Base-by-base conservation (phyloP, 305 asterid species). In the Fraxinus latifolia region DNA sequence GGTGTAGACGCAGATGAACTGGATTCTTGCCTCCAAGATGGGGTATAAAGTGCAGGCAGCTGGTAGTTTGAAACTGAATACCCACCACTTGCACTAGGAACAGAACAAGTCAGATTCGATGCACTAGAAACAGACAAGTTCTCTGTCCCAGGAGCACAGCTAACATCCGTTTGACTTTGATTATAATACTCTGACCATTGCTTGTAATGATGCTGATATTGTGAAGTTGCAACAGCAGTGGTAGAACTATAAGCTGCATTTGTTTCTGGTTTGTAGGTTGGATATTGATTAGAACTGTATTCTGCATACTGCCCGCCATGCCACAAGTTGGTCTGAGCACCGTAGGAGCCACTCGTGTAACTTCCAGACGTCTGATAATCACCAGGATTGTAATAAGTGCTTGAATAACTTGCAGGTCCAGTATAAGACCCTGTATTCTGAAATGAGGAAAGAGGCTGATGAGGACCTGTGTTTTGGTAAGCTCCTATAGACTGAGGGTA, bases 361-460 rank as follows among this genome's bases (percentile, higher is more conserved):
- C 95, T 95, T 93, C 97, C 98, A 83, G 99, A 89, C 83, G 98
- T 95, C 98, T 95, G 98, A 91, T 95, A 93, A 93, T 96, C 97
- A 96, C 96, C 98, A 93, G 93, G 95, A 93, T 92, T 92, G 95
- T 93, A 92, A 89, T 95, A 95, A 93, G 98, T 93, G 97, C 96
- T 91, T 92, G 98, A 89, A 90, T 93, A 92, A 95, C 96, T 96
- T 91, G 99, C 89, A 89, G 97, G 90, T 88, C 93, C 99, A 93
- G 96, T 91, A 96, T 92, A 90, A 92, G 98, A 91, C 91, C 98
- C 99, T 85, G 99, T 85, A 93, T 95, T 96, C 94, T 92, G 98
- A 95, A 93, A 95, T 96, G 99, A 96, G 89, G 99, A 93, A 95
- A 93, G 87, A 92, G 99, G 96, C 98, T 96, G 98, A 91, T 96